A percentile compares a stretch with the other conserved stretches of the same genome.
phyloP scores from a whole-genome alignment of 257 asterid genomes.

The Eustoma russellianum region DNA sequence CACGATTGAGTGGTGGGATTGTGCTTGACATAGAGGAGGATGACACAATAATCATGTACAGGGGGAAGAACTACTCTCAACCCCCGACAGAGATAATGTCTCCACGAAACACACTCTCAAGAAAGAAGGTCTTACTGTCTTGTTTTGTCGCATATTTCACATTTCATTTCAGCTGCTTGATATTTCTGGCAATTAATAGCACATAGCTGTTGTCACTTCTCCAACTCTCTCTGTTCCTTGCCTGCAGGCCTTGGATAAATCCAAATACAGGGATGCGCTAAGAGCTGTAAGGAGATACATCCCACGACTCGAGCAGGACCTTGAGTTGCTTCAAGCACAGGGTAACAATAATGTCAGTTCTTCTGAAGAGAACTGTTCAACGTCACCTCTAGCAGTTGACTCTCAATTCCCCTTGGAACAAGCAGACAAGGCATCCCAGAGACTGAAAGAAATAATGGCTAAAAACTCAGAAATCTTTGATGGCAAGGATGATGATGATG shows the following conservation, averaged over 20 bases:
- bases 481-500: slow-evolving; percentile 21
- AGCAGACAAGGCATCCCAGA: slow-evolving; percentile 43
- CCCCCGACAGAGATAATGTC: slow-evolving; percentile 99
- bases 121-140: slow-evolving; percentile 65
- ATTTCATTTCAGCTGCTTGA: too few relatives aligned
- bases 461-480: slow-evolving; percentile 22
- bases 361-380: slow-evolving; percentile 22
- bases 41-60: slow-evolving; percentile 71
- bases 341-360: slow-evolving; percentile 29
- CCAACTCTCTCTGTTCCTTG: slow-evolving; percentile 3
- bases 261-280: slow-evolving; percentile 77
- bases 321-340: slow-evolving; percentile 66
- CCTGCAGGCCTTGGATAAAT: slow-evolving; percentile 91
- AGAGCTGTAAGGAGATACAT: slow-evolving; percentile 71
- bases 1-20: slow-evolving; percentile 90
- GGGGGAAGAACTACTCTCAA: slow-evolving; percentile 94
- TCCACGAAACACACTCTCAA: slow-evolving; percentile 72
- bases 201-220: not conserved
- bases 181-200: not conserved
- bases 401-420: slow-evolving; percentile 16
- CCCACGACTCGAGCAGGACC: slow-evolving; percentile 85
- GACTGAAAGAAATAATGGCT: slow-evolving; percentile 49
- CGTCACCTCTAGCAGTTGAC: slow-evolving; percentile 18
- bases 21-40: slow-evolving; percentile 91
- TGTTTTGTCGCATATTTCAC: not conserved